Evolutionary conservation across 768 basidiomycete genomes (phyloP), one percentile per base, ranked within the genome.

Genomic region (Suillus luteus): DNA sequence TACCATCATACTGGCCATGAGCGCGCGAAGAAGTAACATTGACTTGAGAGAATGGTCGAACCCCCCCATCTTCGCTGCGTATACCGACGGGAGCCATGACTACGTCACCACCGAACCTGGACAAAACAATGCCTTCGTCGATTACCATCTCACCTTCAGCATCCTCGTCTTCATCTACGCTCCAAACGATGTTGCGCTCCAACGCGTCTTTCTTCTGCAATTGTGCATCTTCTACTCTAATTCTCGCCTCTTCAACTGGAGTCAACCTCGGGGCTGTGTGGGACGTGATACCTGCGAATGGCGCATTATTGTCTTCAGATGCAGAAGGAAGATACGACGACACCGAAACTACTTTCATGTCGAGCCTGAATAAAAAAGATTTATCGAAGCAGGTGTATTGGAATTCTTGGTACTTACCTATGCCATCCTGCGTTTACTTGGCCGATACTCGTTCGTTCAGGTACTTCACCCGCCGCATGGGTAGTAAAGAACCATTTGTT

Each of bases 401-500:
- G 12, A 14, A 22, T 59, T 27, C 9, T n/a, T 37, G 31, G 33
- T 12, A 27, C 62, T 64, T 70, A 92, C 91, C 83, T 84, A 69
- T 94, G 92, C 77, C 89, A 85, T 12, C 90, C 88, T 2, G 92
- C 88, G 48, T 88, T 77, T 2, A 93, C 71, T 59, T 80, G 81
- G 5, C 93, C 92, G 31, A 93, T 76, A 62, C 79, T 86, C 73
- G 84, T 88, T 64, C 83, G 85, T 68, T 94, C 92, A 2, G 93
- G 93, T 6, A 84, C 77, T 76, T 95, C 93, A 38, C 83, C 81
- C 33, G 83, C 70, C 67, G 83, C 82, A 70, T 93, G 93, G 0
- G 93, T 95, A 70, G 89, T 87, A 71, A 95, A 91, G 70, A 85
- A 91, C 86, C 90, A 93, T 63, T 80, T 90, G 71, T 93, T 87